phyloP scores from a whole-genome alignment of 2,329 filamentous ascomycete species.

The Botrytis fragariae region DNA sequence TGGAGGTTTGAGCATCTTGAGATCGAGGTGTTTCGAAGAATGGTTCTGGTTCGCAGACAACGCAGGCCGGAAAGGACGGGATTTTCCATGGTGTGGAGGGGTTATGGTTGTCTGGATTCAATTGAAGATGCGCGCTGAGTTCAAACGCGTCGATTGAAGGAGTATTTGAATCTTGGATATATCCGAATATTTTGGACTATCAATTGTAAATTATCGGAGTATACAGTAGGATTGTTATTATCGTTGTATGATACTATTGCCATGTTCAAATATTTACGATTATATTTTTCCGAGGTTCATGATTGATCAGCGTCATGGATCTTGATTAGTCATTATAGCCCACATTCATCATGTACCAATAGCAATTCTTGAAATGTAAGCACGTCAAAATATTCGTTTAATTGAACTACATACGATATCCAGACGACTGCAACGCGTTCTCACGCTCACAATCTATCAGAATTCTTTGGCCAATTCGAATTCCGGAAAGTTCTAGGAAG shows the following conservation, averaged over 20 bases:
- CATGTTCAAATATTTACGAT: neutral
- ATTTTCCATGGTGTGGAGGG: conserved; percentile 15
- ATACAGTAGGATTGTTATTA: neutral
- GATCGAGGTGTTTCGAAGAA: neutral
- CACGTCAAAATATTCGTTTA: neutral
- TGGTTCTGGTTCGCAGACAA: conserved; percentile 2
- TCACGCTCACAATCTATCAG: neutral
- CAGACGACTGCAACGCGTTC: neutral
- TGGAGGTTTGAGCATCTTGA: neutral
- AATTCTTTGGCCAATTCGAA: neutral
- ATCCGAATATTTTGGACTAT: neutral
- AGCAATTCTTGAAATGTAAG: neutral
- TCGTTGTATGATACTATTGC: neutral
- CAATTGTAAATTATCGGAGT: neutral
- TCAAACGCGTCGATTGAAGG: neutral
- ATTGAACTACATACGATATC: neutral
- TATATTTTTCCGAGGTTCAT: conserved; percentile 1
- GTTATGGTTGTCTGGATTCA: neutral
- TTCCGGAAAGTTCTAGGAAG: neutral
- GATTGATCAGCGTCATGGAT: conserved; percentile 5
- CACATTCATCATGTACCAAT: neutral
- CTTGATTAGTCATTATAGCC: neutral
- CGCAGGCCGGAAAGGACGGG: neutral
- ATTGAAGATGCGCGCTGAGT: neutral
- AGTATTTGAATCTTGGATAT: neutral